phyloP scores from a whole-genome alignment of 2,329 filamentous ascomycete genomes.

The Eutypella sp. region DNA sequence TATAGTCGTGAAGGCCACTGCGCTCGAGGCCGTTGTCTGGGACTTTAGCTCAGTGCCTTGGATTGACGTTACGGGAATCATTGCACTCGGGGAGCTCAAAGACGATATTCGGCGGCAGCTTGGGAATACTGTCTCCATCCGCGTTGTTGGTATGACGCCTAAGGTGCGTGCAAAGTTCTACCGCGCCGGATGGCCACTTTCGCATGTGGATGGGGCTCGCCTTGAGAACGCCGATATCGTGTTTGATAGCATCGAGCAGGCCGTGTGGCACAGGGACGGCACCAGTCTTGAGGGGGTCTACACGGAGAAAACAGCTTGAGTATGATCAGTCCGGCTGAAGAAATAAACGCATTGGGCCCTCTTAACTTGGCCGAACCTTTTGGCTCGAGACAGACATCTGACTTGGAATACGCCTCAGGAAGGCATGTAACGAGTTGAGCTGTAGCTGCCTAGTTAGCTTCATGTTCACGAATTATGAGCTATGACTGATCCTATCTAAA shows the following conservation, averaged over 20 bases:
- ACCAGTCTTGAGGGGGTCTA: conserved; percentile 23
- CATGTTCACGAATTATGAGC: too few species aligned
- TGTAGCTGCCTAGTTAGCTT: too few species aligned
- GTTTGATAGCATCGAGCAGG: conserved; percentile 23
- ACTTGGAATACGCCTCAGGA: too few species aligned
- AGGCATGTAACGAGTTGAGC: too few species aligned
- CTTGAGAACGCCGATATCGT: conserved; percentile 20
- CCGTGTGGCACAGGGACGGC: conserved; percentile 22
- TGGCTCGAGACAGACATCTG: too few species aligned
- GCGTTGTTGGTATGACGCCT: conserved; percentile 19
- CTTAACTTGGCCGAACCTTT: too few species aligned
- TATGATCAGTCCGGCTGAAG: too few species aligned
- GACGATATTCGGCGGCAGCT: conserved; percentile 25
- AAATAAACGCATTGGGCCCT: too few species aligned
- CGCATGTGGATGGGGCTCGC: conserved; percentile 17
- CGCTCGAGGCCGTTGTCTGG: conserved; percentile 23
- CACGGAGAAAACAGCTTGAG: conserved; percentile 17
- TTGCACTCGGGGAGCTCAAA: conserved; percentile 25
- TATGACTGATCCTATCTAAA: too few species aligned
- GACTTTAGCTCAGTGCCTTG: conserved; percentile 25
- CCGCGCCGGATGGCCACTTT: conserved; percentile 21
- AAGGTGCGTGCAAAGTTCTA: conserved; percentile 19
- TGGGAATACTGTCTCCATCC: conserved; percentile 21
- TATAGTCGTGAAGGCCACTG: conserved; percentile 18
- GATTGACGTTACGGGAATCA: conserved; percentile 25